Evolutionary conservation across 176 grass and related monocot genomes (phyloP), one percentile per base, ranked within the genome.

Genomic region (Cenchrus fungigraminus): DNA sequence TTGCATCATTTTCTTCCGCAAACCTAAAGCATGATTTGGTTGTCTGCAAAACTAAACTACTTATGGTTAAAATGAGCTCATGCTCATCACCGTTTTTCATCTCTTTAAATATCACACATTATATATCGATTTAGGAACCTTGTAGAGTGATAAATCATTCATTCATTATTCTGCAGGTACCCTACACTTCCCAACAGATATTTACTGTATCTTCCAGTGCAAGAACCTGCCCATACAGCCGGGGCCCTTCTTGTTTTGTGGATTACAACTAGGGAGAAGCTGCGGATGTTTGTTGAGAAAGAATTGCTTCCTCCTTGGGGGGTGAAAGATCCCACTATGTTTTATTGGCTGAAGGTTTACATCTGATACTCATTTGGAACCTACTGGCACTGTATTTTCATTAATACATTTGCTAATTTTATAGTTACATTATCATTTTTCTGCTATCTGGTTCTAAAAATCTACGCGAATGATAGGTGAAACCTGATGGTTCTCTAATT

Each of bases 211-310:
- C 91, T 98, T 84, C 96, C 96, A 78, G 91, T 94, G 10, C 92
- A 94, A 88, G 89, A 98, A 89, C 91, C 95, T 90, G 96, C 91
- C 76, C 85, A 94, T 86, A 52, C 83, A 90, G 60, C 51, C 58
- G 96, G 96, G 89, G 91, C 96, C 16, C 96, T 98, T 89, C 58
- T 98, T 78, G 93, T 81, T 90, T 87, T 98, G 67, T 98, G 96
- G 93, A 87, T 92, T 46, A 98, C 96, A 49, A 98, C 95, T 84
- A 42, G 88, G 76, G 89, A 94, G 83, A 98, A 98, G 75, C 68
- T 98, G 46, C 83, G 81, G 20, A 68, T 59, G 7, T 98, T 98
- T 87, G 86, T 95, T 74, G 83, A 93, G 83, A 88, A 94, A 52
- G 86, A 94, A 64, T 37, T 98, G 66, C 74, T 98, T 88, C 96